Conservation (phyloP, 2,329 filamentous ascomycete genomes). For the Cordyceps militaris region DNA sequence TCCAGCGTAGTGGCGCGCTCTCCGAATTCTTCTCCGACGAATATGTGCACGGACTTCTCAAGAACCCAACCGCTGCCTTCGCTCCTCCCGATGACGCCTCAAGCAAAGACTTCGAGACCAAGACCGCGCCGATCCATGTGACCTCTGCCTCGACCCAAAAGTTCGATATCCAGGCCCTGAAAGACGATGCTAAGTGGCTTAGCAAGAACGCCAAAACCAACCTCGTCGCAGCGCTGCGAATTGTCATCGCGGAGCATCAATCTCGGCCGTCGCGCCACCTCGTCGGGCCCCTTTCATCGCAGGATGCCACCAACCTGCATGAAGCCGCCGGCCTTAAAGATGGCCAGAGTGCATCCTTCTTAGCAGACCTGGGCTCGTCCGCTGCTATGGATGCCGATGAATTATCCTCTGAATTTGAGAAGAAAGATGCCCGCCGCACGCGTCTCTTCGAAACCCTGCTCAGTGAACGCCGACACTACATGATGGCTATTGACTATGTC, state of each 20-base stretch:
- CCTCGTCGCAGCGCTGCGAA: constrained; percentile 72
- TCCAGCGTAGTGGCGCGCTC: constrained; percentile 47
- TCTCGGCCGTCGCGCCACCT: constrained; percentile 67
- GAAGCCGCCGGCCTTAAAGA: constrained; percentile 63
- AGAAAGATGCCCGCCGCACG: constrained; percentile 52
- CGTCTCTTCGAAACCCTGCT: constrained; percentile 68
- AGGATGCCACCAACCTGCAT: constrained; percentile 69
- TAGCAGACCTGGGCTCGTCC: constrained; percentile 43
- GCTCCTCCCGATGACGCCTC: constrained; percentile 52
- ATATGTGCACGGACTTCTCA: constrained; percentile 61
- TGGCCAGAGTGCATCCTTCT: constrained; percentile 49
- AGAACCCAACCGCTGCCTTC: constrained; percentile 63
- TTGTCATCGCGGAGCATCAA: constrained; percentile 80
- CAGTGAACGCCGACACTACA: constrained; percentile 60
- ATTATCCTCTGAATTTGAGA: constrained; percentile 53
- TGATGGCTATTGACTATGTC: constrained; percentile 55
- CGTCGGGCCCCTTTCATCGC: constrained; percentile 63
- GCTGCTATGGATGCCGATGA: constrained; percentile 45
- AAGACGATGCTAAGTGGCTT: constrained; percentile 79
- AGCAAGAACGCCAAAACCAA: constrained; percentile 72
- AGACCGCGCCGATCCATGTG: constrained; percentile 79
- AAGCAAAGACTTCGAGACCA: constrained; percentile 70
- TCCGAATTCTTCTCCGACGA: constrained; percentile 64
- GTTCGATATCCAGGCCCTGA: constrained; percentile 72
- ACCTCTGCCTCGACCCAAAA: constrained; percentile 58